Conservation (phyloP, 441 rosid species). For the Daphne laureola region DNA sequence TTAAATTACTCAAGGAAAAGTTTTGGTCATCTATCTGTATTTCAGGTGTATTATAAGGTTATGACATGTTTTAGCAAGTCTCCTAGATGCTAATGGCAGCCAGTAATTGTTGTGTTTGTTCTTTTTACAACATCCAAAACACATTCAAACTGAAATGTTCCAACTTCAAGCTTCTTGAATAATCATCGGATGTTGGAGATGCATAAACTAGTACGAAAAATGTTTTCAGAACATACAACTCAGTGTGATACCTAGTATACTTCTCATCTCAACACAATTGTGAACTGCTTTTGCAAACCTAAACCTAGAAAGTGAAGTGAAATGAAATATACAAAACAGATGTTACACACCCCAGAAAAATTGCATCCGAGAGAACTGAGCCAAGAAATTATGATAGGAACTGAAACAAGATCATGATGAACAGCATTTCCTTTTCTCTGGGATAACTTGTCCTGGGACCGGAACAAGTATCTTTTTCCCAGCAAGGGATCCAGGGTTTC, state of each 20-base stretch:
- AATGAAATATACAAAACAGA: conserved; percentile 32
- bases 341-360: conserved; percentile 29
- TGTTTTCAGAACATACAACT: too few relatives aligned
- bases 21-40: too few relatives aligned
- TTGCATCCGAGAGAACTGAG: conserved; percentile 17
- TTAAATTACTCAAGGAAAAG: too few relatives aligned
- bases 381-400: conserved; percentile 1
- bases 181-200: too few relatives aligned
- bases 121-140: too few relatives aligned
- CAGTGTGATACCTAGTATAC: not conserved
- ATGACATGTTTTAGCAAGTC: too few relatives aligned
- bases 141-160: too few relatives aligned
- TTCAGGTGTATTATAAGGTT: too few relatives aligned
- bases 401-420: conserved; percentile 31
- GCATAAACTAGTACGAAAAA: too few relatives aligned
- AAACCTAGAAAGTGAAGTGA: conserved; percentile 10
- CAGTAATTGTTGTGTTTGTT: too few relatives aligned
- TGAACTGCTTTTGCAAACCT: conserved; percentile 18
- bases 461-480: conserved; percentile 81
- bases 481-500: conserved; percentile 54
- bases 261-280: conserved; percentile 10
- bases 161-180: too few relatives aligned
- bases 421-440: conserved; percentile 49
- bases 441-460: conserved; percentile 67
- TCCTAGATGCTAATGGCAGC: too few relatives aligned